Conservation (phyloP, 352 stramenopile species). For the Phytophthora fragariae region DNA sequence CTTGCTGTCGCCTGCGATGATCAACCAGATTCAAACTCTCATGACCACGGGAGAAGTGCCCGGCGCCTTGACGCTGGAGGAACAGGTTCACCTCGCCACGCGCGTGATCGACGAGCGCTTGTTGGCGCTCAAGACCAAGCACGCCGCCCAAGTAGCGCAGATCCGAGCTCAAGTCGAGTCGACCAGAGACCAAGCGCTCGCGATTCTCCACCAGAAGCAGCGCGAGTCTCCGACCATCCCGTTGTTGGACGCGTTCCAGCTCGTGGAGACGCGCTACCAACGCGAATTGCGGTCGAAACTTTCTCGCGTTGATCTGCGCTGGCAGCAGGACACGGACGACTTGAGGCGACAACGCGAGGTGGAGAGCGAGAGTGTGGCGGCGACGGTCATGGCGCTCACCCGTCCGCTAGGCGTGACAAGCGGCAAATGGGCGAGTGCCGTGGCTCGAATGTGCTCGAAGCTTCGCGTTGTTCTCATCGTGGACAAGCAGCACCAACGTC, state of each 20-base stretch:
- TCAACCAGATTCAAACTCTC: slow-evolving; percentile 59
- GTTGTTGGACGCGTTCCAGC: slow-evolving; percentile 38
- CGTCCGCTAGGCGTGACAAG: slow-evolving; percentile 72
- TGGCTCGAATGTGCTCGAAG: slow-evolving; percentile 59
- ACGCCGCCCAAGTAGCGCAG: slow-evolving; percentile 35
- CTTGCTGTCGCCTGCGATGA: slow-evolving; percentile 38
- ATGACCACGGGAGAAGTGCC: slow-evolving; percentile 70
- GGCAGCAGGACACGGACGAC: slow-evolving; percentile 74
- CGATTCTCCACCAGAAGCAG: slow-evolving; percentile 40
- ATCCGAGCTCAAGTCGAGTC: slow-evolving; percentile 46
- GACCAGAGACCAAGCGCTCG: slow-evolving; percentile 38
- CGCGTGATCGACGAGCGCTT: slow-evolving; percentile 71
- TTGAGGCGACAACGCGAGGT: slow-evolving; percentile 64
- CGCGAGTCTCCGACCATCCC: slow-evolving; percentile 36
- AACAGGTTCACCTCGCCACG: slow-evolving; percentile 71
- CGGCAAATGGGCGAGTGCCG: slow-evolving; percentile 72
- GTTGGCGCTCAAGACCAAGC: slow-evolving; percentile 55
- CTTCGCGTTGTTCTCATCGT: slow-evolving; percentile 60
- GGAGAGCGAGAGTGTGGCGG: slow-evolving; percentile 73
- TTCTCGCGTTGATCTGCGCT: slow-evolving; percentile 52
- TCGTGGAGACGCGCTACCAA: slow-evolving; percentile 44
- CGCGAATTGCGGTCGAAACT: slow-evolving; percentile 47
- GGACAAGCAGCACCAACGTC: slow-evolving; percentile 30
- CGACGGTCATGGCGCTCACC: slow-evolving; percentile 82
- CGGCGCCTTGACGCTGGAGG: slow-evolving; percentile 60